A percentile compares a stretch with the other conserved stretches of the same genome.
Evolutionary conservation across 352 stramenopile species (phyloP).

Genomic region (Globisporangium echinulatum): DNA sequence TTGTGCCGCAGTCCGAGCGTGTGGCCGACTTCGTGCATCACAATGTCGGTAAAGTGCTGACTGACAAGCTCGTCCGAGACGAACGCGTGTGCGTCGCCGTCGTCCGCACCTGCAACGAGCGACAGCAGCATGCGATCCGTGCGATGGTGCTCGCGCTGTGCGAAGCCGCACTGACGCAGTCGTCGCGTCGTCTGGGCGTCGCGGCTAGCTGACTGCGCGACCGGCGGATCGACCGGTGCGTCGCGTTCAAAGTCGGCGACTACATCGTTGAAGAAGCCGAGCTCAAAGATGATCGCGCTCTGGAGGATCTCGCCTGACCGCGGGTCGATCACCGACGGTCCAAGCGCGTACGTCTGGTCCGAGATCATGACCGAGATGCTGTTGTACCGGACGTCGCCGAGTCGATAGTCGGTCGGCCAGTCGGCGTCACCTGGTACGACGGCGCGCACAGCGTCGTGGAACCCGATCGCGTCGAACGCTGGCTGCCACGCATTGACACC

Average conservation of each 20-base stretch:
- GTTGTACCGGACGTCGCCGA: constrained; percentile 84
- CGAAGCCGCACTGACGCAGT: constrained; percentile 35
- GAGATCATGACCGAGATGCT: constrained; percentile 85
- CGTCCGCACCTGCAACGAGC: constrained; percentile 11
- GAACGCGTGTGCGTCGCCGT: constrained; percentile 4
- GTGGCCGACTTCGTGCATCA: constrained; percentile 89
- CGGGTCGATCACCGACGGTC: constrained; percentile 62
- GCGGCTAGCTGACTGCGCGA: constrained; percentile 1
- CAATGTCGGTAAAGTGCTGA: constrained; percentile 63
- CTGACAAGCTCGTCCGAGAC: constrained; percentile 55
- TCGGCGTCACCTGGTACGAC: constrained; percentile 59
- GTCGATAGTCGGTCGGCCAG: constrained; percentile 72
- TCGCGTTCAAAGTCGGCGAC: constrained; percentile 45
- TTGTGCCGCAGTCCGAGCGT: constrained; percentile 85
- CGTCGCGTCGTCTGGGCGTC: background rate
- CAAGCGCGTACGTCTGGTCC: constrained; percentile 65
- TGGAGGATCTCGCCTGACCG: constrained; percentile 83
- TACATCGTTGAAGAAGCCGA: constrained; percentile 77
- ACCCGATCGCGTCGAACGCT: constrained; percentile 71
- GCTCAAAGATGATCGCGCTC: constrained; percentile 83
- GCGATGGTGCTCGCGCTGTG: constrained; percentile 26
- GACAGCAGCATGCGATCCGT: constrained; percentile 37
- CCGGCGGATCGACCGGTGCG: constrained; percentile 29
- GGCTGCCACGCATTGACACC: constrained; percentile 73
- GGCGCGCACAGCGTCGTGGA: constrained; percentile 60